Evolutionary conservation across 202 grass and related monocot species (phyloP), one percentile per base, ranked within the genome.

Genomic region (Saccharum hybrid): DNA sequence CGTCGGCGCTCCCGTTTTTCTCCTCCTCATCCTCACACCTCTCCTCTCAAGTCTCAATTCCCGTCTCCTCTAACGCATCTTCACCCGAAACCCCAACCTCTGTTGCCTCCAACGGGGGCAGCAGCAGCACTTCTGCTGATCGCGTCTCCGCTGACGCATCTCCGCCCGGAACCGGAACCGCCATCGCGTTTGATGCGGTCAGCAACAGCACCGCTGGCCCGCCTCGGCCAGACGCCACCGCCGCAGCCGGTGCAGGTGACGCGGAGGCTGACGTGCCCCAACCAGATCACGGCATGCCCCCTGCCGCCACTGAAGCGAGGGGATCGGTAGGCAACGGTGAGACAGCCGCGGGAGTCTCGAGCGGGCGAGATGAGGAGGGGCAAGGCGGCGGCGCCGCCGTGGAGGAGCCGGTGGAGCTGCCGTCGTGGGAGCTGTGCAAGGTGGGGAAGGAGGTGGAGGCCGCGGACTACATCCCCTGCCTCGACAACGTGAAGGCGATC

Each of bases 381-480:
- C 36, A 8, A 36, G 49, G 14, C 30, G 82, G 22, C 30, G 79
- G n/a, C 3, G 78, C 71, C 0, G 73, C 15, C 18, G 83, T 41
- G 49, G 81, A 36, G 72, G 52, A 76, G 66, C 90, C 72, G 70
- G 52, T 68, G 76, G 72, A 86, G 48, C 8, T 66, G 45, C 72
- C 85, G 49, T 14, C 73, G 42, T 98, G 92, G 96, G 46, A 80
- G 79, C 69, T 94, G 52, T 95, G 96, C 75, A 23, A 33, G 65
- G 81, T 91, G 52, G 92, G 91, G 60, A 98, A 80, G 75, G 81
- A 87, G 37, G 82, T 93, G 74, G 66, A 68, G 81, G 81, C 89
- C 38, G 89, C 83, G 31, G 96, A 98, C 78, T 98, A 92, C 83
- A 90, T 98, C 19, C 96, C 89, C 22, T 98, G 96, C 83, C 82